Conservation (phyloP, 768 basidiomycete species). For the Leccinellum albellum region DNA sequence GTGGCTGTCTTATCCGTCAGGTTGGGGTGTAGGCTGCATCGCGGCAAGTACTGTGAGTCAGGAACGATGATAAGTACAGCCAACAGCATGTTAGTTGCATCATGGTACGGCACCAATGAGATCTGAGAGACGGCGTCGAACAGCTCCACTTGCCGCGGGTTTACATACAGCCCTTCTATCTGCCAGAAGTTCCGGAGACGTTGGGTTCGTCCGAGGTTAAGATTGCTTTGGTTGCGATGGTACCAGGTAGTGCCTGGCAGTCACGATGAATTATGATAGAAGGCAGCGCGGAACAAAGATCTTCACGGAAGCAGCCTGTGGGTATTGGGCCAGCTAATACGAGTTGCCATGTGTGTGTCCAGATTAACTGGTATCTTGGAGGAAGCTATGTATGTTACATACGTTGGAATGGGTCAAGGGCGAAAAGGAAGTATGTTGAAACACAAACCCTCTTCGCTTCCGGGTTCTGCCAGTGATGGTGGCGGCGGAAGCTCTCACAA, state of each 20-base stretch:
- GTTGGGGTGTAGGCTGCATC: neutral
- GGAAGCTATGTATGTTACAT: too few relatives aligned
- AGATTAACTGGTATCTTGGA: too few relatives aligned
- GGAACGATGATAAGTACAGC: neutral
- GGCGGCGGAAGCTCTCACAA: neutral
- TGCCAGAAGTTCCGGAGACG: neutral
- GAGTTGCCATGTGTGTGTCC: neutral
- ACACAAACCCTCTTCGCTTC: neutral
- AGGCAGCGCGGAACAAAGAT: too few relatives aligned
- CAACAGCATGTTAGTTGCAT: conserved; percentile 2
- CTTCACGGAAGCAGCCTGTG: too few relatives aligned
- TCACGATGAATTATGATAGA: too few relatives aligned
- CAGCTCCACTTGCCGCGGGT: conserved; percentile 2
- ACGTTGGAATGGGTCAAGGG: conserved; percentile 13
- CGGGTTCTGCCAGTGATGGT: neutral
- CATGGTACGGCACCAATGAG: neutral
- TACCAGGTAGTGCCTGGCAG: neutral
- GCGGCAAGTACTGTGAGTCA: neutral
- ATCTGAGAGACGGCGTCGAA: conserved; percentile 4
- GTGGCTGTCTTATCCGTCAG: neutral
- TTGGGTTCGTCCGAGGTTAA: neutral
- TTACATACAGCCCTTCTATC: neutral
- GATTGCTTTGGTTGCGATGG: neutral
- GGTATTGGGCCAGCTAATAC: too few relatives aligned
- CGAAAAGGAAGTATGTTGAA: neutral